Evolutionary conservation across 805 yeast genomes (phyloP).

Genomic region (Suhomyces sp.): DNA sequence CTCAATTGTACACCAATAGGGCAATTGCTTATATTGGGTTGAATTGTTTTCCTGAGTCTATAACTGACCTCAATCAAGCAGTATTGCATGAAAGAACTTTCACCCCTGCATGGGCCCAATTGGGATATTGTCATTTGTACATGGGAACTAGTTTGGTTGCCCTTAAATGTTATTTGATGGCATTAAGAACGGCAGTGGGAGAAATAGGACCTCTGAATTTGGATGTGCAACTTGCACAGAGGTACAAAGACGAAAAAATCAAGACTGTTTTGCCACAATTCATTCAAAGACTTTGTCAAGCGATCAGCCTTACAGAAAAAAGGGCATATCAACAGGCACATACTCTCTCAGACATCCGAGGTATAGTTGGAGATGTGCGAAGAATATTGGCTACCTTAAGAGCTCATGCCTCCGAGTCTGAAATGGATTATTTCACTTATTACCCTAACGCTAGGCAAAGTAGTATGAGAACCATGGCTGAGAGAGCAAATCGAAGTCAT

Average conservation of each 20-base stretch:
- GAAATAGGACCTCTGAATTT: slow-evolving; percentile 27
- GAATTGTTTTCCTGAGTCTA: slow-evolving; percentile 41
- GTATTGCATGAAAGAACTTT: slow-evolving; percentile 30
- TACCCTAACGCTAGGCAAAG: slow-evolving; percentile 23
- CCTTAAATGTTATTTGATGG: slow-evolving; percentile 32
- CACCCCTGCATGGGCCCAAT: slow-evolving; percentile 45
- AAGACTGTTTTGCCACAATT: slow-evolving; percentile 36
- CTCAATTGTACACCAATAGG: slow-evolving; percentile 38
- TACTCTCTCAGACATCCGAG: slow-evolving; percentile 22
- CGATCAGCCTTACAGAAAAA: slow-evolving; percentile 35
- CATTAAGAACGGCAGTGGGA: slow-evolving; percentile 31
- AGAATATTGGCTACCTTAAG: slow-evolving; percentile 27
- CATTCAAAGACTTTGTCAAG: slow-evolving; percentile 33
- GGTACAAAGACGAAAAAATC: slow-evolving; percentile 23
- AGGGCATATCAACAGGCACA: slow-evolving; percentile 39
- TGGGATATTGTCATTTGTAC: slow-evolving; percentile 43
- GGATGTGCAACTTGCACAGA: slow-evolving; percentile 12
- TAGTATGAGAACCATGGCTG: slow-evolving; percentile 25
- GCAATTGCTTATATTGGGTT: slow-evolving; percentile 44
- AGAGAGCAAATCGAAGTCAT: slow-evolving; percentile 29
- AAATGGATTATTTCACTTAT: slow-evolving; percentile 27
- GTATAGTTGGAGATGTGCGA: slow-evolving; percentile 23
- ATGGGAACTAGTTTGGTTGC: slow-evolving; percentile 37
- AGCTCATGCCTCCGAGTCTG: slow-evolving; percentile 24
- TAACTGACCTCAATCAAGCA: slow-evolving; percentile 35